Conservation (phyloP, 768 basidiomycete species). For the Calocybe indica region DNA sequence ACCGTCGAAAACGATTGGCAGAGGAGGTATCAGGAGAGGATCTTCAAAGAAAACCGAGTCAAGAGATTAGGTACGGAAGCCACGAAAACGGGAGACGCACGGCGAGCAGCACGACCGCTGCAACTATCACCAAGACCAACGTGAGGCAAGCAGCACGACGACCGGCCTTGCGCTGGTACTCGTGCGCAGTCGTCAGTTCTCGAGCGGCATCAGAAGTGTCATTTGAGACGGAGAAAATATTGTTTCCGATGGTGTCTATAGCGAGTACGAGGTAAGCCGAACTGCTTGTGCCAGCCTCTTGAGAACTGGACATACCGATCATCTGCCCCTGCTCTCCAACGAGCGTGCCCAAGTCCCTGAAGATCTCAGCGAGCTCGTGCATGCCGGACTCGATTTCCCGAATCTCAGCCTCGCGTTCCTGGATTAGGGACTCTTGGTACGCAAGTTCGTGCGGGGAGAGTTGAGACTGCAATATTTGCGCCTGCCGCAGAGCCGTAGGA, state of each 20-base stretch:
- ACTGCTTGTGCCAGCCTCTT: not conserved
- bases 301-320: conserved; percentile 61
- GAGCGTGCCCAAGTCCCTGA: conserved; percentile 90
- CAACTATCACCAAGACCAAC: conserved; percentile 81
- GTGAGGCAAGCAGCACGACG: conserved; percentile 85
- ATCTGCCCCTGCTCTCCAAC: conserved; percentile 93
- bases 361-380: conserved; percentile 93
- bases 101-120: conserved; percentile 84
- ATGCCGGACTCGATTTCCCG: conserved; percentile 96
- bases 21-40: too few species aligned
- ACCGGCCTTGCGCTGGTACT: conserved; percentile 93
- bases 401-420: conserved; percentile 92
- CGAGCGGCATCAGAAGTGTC: conserved; percentile 81
- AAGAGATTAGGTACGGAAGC: too few species aligned
- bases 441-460: conserved; percentile 90
- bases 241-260: conserved; percentile 91
- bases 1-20: too few species aligned
- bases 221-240: conserved; percentile 79
- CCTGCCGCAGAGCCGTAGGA: conserved; percentile 59
- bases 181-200: conserved; percentile 84
- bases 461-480: conserved; percentile 62
- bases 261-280: not conserved
- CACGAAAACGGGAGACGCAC: conserved; percentile 43
- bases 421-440: conserved; percentile 92
- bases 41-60: too few species aligned